phyloP scores from a whole-genome alignment of 768 basidiomycete genomes.

The Serendipita indica region DNA sequence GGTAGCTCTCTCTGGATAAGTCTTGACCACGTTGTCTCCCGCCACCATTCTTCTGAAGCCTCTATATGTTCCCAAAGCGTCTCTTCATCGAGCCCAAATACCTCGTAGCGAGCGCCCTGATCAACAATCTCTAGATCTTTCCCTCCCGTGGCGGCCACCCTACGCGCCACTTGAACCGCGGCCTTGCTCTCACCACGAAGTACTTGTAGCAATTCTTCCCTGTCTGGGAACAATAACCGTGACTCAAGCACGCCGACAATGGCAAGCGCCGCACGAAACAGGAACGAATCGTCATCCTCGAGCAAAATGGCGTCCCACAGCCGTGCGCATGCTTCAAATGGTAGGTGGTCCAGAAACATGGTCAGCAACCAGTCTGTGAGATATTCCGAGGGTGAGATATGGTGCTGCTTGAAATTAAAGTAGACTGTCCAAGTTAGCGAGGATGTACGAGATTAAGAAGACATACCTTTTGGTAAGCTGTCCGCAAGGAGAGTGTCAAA shows the following conservation, averaged over 20 bases:
- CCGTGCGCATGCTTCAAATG: constrained; percentile 78
- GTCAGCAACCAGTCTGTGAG: constrained; percentile 69
- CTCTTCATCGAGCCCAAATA: constrained; percentile 77
- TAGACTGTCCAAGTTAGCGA: constrained; percentile 41
- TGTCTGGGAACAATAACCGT: constrained; percentile 77
- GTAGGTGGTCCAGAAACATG: constrained; percentile 72
- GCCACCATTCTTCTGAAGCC: constrained; percentile 84
- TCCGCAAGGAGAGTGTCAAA: constrained; percentile 87
- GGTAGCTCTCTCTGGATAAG: constrained; percentile 72
- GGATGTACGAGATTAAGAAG: not conserved
- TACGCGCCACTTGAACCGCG: constrained; percentile 63
- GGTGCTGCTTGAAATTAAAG: constrained; percentile 89
- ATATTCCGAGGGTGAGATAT: constrained; percentile 75
- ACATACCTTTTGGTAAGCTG: constrained; percentile 81
- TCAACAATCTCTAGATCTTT: constrained; percentile 15
- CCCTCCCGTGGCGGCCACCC: constrained; percentile 34
- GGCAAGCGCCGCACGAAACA: constrained; percentile 72
- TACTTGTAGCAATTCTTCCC: constrained; percentile 61
- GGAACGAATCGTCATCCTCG: constrained; percentile 71
- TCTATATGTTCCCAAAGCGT: constrained; percentile 70
- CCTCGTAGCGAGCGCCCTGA: constrained; percentile 57
- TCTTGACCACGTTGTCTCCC: constrained; percentile 75
- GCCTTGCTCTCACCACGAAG: constrained; percentile 76
- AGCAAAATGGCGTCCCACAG: constrained; percentile 79
- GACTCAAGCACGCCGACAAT: constrained; percentile 72